Evolutionary conservation across 2,329 filamentous ascomycete genomes (phyloP), one percentile per base, ranked within the genome.

Genomic region (Diaporthe helianthi): DNA sequence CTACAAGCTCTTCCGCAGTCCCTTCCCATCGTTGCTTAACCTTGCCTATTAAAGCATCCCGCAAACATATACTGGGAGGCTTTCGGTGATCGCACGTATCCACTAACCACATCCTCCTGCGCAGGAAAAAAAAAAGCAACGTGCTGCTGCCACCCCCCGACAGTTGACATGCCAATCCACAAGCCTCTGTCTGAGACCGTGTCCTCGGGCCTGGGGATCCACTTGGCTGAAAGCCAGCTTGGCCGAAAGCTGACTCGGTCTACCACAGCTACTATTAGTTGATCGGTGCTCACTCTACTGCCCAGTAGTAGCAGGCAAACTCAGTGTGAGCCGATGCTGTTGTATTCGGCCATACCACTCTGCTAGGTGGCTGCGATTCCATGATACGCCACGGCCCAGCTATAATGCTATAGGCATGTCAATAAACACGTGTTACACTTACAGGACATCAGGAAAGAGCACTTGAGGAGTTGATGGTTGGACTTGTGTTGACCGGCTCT

Each of bases 181-280:
- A 49, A 65, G 60, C 65, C 65, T 36, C 49, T 46, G 66, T 69
- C 60, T 69, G 66, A 71, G 66, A 68, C 66, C 65, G 38, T 46
- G 41, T 49, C 36, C 52, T 71, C 66, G 58, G 66, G 46, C 69
- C 66, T 65, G 60, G 69, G 60, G n/a, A 63, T 47, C 41, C 58
- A 61, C 58, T 47, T 61, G 33, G 51, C n/a, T 17, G 26, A 17
- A 61, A 49, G 51, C 68, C 61, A 66, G 53, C 61, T 47, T 31
- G 63, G 55, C 60, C 60, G 53, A 63, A 55, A 22, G 60, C 69
- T 69, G 69, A 69, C 69, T 69, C 69, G 69, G 44, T 51, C 65
- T 31, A 53, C 44, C 36, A 19, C 31, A 33, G 41, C 51, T 38
- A 19, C 41, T 63, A 24, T 12, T 17, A 19, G 19, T 22, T 29